Conservation (phyloP, 2,329 filamentous ascomycete species). For the Emmonsiellopsis sp. region DNA sequence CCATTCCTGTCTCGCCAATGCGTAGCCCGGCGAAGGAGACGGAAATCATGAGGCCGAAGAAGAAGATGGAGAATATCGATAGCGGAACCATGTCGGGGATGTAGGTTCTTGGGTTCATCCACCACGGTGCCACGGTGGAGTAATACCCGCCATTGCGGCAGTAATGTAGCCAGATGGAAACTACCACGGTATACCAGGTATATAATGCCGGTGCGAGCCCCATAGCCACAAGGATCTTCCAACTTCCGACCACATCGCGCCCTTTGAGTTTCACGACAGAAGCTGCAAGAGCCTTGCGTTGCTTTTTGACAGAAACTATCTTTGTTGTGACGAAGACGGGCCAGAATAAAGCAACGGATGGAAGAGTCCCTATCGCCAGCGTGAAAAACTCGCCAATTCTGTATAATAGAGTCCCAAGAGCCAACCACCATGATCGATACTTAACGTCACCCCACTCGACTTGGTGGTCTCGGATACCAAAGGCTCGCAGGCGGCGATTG, state of each 20-base stretch:
- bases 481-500: slow-evolving; percentile 65
- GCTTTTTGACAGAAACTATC: slow-evolving; percentile 62
- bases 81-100: slow-evolving; percentile 63
- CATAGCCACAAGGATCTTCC: slow-evolving; percentile 68
- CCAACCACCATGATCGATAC: slow-evolving; percentile 59
- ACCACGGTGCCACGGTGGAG: slow-evolving; percentile 4
- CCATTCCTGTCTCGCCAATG: slow-evolving; percentile 84
- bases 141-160: slow-evolving; percentile 59
- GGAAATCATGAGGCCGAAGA: slow-evolving; percentile 64
- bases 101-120: slow-evolving; percentile 23
- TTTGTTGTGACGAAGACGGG: slow-evolving; percentile 68
- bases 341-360: slow-evolving; percentile 66
- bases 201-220: slow-evolving; percentile 66
- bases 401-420: slow-evolving; percentile 62
- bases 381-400: slow-evolving; percentile 61
- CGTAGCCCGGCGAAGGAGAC: slow-evolving; percentile 77
- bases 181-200: slow-evolving; percentile 58
- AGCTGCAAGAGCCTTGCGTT: slow-evolving; percentile 61
- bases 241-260: slow-evolving; percentile 70
- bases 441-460: slow-evolving; percentile 56
- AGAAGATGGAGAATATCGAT: slow-evolving; percentile 57
- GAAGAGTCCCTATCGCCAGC: slow-evolving; percentile 62
- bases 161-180: slow-evolving; percentile 59
- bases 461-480: slow-evolving; percentile 76
- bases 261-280: slow-evolving; percentile 71